Evolutionary conservation across 129 eudicot genomes (phyloP).

Genomic region (Flaveria sonorensis): DNA sequence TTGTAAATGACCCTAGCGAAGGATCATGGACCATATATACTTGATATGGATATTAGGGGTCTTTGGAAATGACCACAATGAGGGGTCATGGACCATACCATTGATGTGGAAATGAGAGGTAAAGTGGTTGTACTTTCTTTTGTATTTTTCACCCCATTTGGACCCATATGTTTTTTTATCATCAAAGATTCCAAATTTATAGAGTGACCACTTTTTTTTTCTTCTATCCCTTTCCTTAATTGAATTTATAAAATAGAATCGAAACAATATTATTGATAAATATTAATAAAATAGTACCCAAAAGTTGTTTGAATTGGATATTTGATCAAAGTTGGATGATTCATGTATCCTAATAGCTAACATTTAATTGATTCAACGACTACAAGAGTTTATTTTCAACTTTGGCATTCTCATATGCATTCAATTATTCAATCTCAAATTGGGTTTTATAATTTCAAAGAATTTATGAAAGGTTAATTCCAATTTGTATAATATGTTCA

Average conservation of each 20-base stretch:
- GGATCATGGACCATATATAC: constrained; percentile 15
- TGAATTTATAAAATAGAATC: neutral
- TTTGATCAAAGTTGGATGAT: neutral
- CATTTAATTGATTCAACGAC: constrained; percentile 2
- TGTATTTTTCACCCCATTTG: constrained; percentile 4
- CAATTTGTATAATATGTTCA: too few relatives aligned
- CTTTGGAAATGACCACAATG: neutral
- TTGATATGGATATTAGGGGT: constrained; percentile 29
- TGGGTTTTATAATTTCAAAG: too few relatives aligned
- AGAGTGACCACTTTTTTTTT: constrained; percentile 26
- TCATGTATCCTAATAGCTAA: constrained; percentile 18
- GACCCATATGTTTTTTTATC: constrained; percentile 16
- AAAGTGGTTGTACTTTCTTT: constrained; percentile 33
- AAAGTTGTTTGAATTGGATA: constrained; percentile 11
- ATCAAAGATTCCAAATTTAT: constrained; percentile 28
- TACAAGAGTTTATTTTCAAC: neutral
- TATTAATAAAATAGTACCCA: neutral
- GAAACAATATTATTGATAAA: neutral
- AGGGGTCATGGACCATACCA: constrained; percentile 19
- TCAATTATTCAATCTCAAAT: neutral
- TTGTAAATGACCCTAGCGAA: neutral
- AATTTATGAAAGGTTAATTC: too few relatives aligned
- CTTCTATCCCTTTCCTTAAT: neutral
- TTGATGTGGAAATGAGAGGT: constrained; percentile 32
- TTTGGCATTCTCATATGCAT: too few relatives aligned